Base-by-base conservation (phyloP, 495 filamentous ascomycete species). In the Thermothielavioides terrestris region DNA sequence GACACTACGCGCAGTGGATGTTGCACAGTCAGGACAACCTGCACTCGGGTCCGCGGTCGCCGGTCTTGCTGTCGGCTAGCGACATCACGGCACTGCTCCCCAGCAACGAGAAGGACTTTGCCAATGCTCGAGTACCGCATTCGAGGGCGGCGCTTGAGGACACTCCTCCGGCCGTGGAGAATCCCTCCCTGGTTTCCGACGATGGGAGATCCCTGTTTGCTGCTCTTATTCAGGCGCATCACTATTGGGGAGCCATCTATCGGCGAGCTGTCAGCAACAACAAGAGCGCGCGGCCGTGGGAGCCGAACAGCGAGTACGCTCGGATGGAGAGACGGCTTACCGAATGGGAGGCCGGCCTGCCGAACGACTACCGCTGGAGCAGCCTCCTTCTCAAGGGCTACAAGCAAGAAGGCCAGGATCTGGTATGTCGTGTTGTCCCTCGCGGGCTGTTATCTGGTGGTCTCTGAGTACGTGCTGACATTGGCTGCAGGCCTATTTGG, bases 51-150 rank as follows among this genome's bases (percentile, higher is more conserved):
- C 68, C 70, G 4, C 66, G 63, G 23, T 68, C 69, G 25, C 74
- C 74, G 6, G 54, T 72, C 6, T 67, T 73, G 0, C 51, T 77
- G n/a, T 61, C 67, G 6, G 68, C 70, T 3, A 62, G 63, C 30
- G 74, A 77, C 41, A 76, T 77, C 42, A 75, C 73, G 1, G 62
- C 74, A 3, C 54, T 73, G n/a, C 64, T 77, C 6, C 74, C 74
- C 0, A 62, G 71, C 51, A 65, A 71, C 37, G 74, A 77, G 51
- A 49, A 52, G 1, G 71, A 77, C 30, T 77, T 76, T 31, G 67
- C 64, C 14, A 61, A 64, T 8, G 69, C 70, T 3, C 53, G 57
- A 20, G 61, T 70, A 15, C 72, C 73, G 5, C 56, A 64, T 25
- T 68, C 62, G 9, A 71, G 74, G 18, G 73, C 74, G n/a, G 74